These are phyloP conservation scores for Rhizodiscina lignyota DNA, from an alignment of 495 filamentous ascomycete genomes.

Conservation along the genomic window DNA sequence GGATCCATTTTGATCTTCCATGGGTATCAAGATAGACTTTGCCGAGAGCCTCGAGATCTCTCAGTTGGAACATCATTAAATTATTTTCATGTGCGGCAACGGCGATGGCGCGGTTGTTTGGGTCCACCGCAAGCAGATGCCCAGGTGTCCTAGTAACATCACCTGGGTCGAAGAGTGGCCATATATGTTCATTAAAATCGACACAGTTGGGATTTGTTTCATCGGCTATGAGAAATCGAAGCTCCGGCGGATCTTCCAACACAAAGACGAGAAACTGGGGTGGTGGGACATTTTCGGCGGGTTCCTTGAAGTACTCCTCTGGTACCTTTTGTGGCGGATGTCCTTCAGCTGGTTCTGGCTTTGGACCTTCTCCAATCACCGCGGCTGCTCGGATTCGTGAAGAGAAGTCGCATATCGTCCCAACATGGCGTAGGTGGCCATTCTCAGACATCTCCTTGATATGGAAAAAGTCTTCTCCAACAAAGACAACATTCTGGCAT, in stretches of 20 bases:
- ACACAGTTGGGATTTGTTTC: slow-evolving; percentile 30
- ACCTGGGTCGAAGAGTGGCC: slow-evolving; percentile 37
- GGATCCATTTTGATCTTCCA: slow-evolving; percentile 37
- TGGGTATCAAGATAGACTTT: background rate
- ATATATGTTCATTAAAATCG: slow-evolving; percentile 41
- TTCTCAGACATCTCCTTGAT: slow-evolving; percentile 49
- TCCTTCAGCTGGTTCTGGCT: too few relatives aligned
- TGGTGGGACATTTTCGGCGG: slow-evolving; percentile 12
- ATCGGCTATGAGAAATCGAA: slow-evolving; percentile 16
- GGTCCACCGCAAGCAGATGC: slow-evolving; percentile 69
- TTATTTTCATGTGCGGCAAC: slow-evolving; percentile 40
- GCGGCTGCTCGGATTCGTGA: slow-evolving; percentile 48
- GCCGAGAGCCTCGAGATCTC: slow-evolving; percentile 24
- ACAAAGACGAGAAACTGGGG: background rate
- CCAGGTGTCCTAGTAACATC: slow-evolving; percentile 45
- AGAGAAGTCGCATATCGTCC: slow-evolving; percentile 58
- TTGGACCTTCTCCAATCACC: slow-evolving; percentile 35
- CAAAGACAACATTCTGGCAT: slow-evolving; percentile 79
- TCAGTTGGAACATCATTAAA: slow-evolving; percentile 38
- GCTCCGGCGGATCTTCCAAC: background rate
- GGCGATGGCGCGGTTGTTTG: slow-evolving; percentile 48
- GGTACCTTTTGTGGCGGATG: slow-evolving; percentile 7
- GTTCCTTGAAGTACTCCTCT: slow-evolving; percentile 21
- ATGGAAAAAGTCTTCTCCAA: slow-evolving; percentile 54
- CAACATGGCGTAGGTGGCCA: slow-evolving; percentile 52